A percentile compares a stretch with the other conserved stretches of the same genome.
Conservation (phyloP, 371 early-diverging fungal genomes). For the Mortierella sp. region DNA sequence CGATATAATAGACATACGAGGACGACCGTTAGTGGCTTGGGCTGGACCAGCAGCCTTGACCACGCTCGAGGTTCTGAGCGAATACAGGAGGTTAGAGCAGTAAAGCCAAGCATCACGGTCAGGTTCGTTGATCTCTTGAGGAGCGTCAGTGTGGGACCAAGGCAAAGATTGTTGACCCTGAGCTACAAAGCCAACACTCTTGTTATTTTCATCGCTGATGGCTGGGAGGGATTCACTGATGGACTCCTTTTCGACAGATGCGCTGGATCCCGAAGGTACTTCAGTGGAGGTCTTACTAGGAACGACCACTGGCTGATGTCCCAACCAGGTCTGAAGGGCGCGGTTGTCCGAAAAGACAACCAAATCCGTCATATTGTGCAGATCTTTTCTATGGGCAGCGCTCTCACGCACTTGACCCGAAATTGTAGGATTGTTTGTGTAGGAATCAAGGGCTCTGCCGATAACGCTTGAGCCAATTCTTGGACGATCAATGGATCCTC, state of each 20-base stretch:
- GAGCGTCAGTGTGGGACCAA: constrained; percentile 17
- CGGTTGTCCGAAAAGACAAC: constrained; percentile 54
- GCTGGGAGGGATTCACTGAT: background rate
- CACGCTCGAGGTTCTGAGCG: constrained; percentile 32
- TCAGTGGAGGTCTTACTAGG: background rate
- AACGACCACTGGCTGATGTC: constrained; percentile 39
- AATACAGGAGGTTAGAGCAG: constrained; percentile 51
- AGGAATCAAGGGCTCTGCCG: constrained; percentile 48
- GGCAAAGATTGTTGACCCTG: constrained; percentile 19
- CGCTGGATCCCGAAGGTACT: constrained; percentile 1
- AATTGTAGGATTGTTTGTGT: constrained; percentile 53
- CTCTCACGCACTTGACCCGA: constrained; percentile 44
- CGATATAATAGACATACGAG: constrained; percentile 43
- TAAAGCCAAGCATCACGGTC: constrained; percentile 51
- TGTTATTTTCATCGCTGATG: constrained; percentile 16
- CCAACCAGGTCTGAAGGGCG: constrained; percentile 52
- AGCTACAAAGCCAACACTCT: constrained; percentile 53
- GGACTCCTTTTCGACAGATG: constrained; percentile 19
- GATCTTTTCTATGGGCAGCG: constrained; percentile 20
- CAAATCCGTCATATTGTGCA: constrained; percentile 52
- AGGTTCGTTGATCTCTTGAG: constrained; percentile 37
- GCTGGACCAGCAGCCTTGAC: constrained; percentile 39
- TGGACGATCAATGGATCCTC: constrained; percentile 58
- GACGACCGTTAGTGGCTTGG: constrained; percentile 54
- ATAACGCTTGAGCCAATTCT: constrained; percentile 47